Base-by-base conservation (phyloP, 1,284 basidiomycete genomes). In the Naganishia cerealis region DNA sequence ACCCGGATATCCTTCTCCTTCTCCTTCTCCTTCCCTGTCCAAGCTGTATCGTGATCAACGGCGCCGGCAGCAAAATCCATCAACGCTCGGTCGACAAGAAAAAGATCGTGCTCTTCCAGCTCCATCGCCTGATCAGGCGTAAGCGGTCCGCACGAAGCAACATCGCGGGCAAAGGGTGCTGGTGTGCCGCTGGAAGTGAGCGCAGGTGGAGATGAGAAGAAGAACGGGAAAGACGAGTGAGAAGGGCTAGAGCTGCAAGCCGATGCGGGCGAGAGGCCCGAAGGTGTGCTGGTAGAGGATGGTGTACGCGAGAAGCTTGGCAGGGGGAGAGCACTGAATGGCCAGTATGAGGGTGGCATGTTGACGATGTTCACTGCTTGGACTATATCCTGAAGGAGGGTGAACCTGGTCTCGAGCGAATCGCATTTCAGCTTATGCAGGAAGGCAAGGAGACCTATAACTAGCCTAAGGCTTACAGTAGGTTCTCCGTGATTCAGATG, bases 1-100 rank as follows among this genome's bases (percentile, higher is more conserved):
- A 67, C 58, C 57, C 66, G 39, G 1, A 67, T 58, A 62, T 67
- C 66, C 42, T 29, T 67, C 21, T 67, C 66, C 57, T 21, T 29
- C 24, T 67, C 66, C 42, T 29, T 67, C 21, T 67, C 66, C 57
- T 21, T 29, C 24, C 29, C 12, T 39, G 29, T 42, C 52, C 66
- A 46, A 24, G 15, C 48, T 29, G 46, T 43, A 12, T 61, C 57
- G 9, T 39, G 29, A 2, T 38, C 65, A 24, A 18, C 43, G 10
- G 16, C 43, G 0, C n/a, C 50, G 9, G 61, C 61, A 38, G 50
- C 61, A 8, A 53, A 63, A 54, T 63, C 61, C 61, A 63, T 54
- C 61, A 63, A 43, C 38, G 61, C 61, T 21, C 61, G 46, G 29
- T 63, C 61, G 1, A 63, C 61, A 2, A 53, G 16, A 4, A 39